Evolutionary conservation across 257 asterid genomes (phyloP).

Genomic region (Primulina huaijiensis): DNA sequence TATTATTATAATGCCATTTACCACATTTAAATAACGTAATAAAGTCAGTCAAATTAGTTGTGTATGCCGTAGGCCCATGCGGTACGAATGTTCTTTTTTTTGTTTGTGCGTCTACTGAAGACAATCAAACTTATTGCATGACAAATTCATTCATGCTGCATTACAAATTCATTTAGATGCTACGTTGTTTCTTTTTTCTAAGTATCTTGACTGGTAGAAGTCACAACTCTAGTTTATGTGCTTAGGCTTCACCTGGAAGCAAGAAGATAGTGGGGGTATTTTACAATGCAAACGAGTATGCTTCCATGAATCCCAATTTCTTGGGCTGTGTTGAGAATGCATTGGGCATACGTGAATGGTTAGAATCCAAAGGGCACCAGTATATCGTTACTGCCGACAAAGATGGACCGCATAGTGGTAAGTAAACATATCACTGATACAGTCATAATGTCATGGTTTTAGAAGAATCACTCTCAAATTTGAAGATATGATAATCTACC

Average conservation of each 20-base stretch:
- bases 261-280: constrained; percentile 96
- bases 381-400: constrained; percentile 90
- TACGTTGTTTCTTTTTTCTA: background rate
- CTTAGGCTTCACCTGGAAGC: constrained; percentile 83
- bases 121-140: background rate
- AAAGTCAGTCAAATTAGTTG: too few species aligned
- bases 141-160: background rate
- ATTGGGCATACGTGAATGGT: constrained; percentile 89
- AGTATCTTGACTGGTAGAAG: background rate
- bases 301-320: constrained; percentile 83
- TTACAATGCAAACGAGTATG: constrained; percentile 86
- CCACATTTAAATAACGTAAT: too few species aligned
- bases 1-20: too few species aligned
- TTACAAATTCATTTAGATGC: background rate
- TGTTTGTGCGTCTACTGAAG: background rate
- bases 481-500: background rate
- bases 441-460: background rate
- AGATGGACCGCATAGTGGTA: constrained; percentile 87
- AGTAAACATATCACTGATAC: constrained; percentile 12
- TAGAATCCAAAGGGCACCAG: constrained; percentile 85
- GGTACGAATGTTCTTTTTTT: too few species aligned
- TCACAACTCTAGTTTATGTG: background rate
- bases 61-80: too few species aligned
- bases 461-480: background rate
- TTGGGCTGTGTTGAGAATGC: constrained; percentile 85